Conservation (phyloP, 805 yeast species). For the Pichia scutulata region DNA sequence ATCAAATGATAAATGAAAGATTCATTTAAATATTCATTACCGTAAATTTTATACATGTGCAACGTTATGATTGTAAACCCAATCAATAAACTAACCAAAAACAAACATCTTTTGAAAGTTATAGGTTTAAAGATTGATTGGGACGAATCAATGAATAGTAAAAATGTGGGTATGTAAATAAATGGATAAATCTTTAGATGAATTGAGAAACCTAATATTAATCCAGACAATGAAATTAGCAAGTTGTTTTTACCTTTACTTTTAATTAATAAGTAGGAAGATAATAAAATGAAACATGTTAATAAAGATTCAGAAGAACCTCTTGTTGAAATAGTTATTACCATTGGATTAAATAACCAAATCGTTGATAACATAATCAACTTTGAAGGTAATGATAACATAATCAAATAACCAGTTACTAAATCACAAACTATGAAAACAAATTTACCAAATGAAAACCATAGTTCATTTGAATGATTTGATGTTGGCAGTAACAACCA, state of each 20-base stretch:
- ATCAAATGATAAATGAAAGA: slow-evolving; percentile 77
- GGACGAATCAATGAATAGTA: slow-evolving; percentile 30
- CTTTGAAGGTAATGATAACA: slow-evolving; percentile 17
- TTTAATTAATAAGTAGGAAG: slow-evolving; percentile 42
- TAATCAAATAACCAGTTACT: slow-evolving; percentile 62
- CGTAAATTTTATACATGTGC: slow-evolving; percentile 63
- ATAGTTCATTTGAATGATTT: slow-evolving; percentile 13
- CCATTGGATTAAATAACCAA: slow-evolving; percentile 95
- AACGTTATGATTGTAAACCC: slow-evolving; percentile 43
- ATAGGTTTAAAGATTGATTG: slow-evolving; percentile 32
- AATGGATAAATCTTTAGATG: slow-evolving; percentile 92
- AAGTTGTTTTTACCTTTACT: not conserved
- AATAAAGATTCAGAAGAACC: slow-evolving; percentile 90
- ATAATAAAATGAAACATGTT: slow-evolving; percentile 63
- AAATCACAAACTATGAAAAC: slow-evolving; percentile 74
- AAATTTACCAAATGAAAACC: slow-evolving; percentile 69
- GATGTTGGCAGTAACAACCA: slow-evolving; percentile 75
- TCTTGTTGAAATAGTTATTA: slow-evolving; percentile 81
- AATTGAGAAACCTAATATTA: slow-evolving; percentile 65
- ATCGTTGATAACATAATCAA: slow-evolving; percentile 25
- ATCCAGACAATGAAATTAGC: slow-evolving; percentile 28
- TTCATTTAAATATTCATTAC: slow-evolving; percentile 65
- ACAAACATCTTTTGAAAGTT: slow-evolving; percentile 35
- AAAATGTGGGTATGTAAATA: slow-evolving; percentile 70
- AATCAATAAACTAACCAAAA: slow-evolving; percentile 32